These are phyloP conservation scores for Pulveroboletus frians DNA, from an alignment of 768 basidiomycete genomes.

Conservation along the genomic window DNA sequence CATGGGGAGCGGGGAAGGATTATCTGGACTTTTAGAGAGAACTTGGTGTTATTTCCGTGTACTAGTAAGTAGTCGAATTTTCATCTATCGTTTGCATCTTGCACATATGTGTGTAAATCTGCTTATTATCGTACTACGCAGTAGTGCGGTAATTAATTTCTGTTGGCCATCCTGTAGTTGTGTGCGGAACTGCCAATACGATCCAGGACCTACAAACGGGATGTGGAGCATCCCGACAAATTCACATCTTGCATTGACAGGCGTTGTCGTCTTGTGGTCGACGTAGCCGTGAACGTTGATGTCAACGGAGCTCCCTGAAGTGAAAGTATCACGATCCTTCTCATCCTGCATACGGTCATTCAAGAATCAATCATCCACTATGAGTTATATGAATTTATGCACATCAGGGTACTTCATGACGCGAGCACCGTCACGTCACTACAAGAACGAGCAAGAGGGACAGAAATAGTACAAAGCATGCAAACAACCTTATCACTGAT, in stretches of 20 bases:
- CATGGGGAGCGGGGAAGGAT: slow-evolving; percentile 47
- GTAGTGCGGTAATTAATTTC: neutral
- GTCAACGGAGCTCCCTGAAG: too few relatives aligned
- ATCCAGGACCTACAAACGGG: too few relatives aligned
- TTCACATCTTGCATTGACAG: too few relatives aligned
- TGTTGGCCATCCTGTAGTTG: neutral
- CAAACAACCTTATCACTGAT: neutral
- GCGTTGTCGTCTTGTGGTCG: too few relatives aligned
- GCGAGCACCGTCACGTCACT: neutral
- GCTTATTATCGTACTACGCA: neutral
- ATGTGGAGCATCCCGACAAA: too few relatives aligned
- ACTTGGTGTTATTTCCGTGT: neutral
- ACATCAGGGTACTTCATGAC: neutral
- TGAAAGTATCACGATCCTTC: too few relatives aligned
- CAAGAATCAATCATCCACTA: too few relatives aligned
- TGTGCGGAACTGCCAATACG: neutral
- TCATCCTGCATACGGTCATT: too few relatives aligned
- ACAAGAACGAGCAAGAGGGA: neutral
- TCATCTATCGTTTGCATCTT: neutral
- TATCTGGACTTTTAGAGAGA: slow-evolving; percentile 49
- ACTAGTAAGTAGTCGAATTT: neutral
- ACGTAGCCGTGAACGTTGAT: too few relatives aligned
- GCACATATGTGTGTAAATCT: slow-evolving; percentile 3
- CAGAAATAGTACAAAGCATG: neutral
- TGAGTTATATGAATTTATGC: neutral